phyloP scores from a whole-genome alignment of 108 stramenopile species.

The Discostella pseudostelligera region DNA sequence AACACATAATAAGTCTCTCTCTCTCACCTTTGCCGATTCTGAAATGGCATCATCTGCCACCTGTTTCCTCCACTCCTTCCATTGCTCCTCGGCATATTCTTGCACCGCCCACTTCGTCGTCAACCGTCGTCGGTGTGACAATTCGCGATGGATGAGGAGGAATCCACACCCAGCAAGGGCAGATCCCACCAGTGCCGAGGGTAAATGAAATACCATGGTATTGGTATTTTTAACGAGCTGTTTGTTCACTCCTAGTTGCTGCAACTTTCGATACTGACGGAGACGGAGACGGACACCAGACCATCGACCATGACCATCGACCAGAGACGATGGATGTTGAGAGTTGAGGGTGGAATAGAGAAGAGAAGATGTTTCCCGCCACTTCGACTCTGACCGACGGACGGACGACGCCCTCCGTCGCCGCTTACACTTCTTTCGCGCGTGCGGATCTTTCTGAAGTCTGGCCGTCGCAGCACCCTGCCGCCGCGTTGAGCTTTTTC shows the following conservation, averaged over 20 bases:
- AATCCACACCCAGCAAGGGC: conserved; percentile 53
- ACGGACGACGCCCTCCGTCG: no score
- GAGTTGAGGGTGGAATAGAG: neutral
- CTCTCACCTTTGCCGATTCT: conserved; percentile 37
- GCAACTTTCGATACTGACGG: no score
- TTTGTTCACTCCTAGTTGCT: no score
- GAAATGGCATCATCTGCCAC: conserved; percentile 17
- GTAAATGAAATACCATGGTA: conserved; percentile 56
- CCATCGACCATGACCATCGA: no score
- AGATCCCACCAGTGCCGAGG: conserved; percentile 67
- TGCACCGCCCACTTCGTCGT: conserved; percentile 63
- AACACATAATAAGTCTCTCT: neutral
- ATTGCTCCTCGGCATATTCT: conserved; percentile 46
- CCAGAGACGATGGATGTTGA: neutral
- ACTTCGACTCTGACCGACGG: no score
- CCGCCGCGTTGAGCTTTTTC: conserved; percentile 2
- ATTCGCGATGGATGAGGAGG: conserved; percentile 57
- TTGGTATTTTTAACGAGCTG: no score
- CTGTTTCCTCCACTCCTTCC: conserved; percentile 34
- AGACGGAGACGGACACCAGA: no score
- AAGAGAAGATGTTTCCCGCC: neutral
- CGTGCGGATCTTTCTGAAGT: neutral
- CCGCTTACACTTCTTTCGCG: no score
- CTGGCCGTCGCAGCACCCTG: neutral
- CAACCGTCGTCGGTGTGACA: conserved; percentile 58